A percentile compares a stretch with the other conserved stretches of the same genome.
phyloP scores from a whole-genome alignment of 345 rosid species.

The Kandelia obovata region DNA sequence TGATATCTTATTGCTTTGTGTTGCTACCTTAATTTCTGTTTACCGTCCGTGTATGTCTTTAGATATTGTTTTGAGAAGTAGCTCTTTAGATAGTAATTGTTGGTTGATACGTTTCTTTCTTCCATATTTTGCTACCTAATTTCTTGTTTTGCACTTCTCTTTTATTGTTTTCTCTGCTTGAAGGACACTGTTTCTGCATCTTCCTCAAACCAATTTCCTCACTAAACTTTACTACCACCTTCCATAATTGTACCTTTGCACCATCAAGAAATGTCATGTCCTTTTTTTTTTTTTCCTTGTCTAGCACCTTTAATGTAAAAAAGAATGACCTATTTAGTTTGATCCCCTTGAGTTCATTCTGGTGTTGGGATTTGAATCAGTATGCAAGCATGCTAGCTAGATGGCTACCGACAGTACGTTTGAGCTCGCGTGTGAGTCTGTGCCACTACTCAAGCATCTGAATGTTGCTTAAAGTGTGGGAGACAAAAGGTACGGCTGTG shows the following conservation, averaged over 20 bases:
- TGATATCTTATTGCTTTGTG: constrained; percentile 11
- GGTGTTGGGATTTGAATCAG: constrained; percentile 11
- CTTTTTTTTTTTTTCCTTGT: too few relatives aligned
- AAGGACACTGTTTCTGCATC: neutral
- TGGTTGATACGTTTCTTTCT: constrained; percentile 32
- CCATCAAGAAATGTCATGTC: too few relatives aligned
- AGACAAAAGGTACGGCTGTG: constrained; percentile 30
- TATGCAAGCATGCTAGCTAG: neutral
- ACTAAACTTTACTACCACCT: neutral
- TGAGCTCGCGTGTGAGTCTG: constrained; percentile 26
- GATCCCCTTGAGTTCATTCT: too few relatives aligned
- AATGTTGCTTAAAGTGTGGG: constrained; percentile 20
- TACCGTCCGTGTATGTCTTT: constrained; percentile 3
- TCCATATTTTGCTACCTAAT: constrained; percentile 3
- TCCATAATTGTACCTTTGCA: neutral
- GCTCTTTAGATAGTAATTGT: constrained; percentile 16
- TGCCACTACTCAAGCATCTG: constrained; percentile 31
- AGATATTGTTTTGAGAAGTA: too few relatives aligned
- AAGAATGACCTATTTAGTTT: too few relatives aligned
- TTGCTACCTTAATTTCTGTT: constrained; percentile 11
- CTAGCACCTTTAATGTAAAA: too few relatives aligned
- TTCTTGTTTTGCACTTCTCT: constrained; percentile 22
- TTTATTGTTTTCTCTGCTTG: constrained; percentile 2
- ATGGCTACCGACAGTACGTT: neutral
- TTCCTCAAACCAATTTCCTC: neutral